phyloP scores from a whole-genome alignment of 768 basidiomycete genomes.

The Boletus edulis region DNA sequence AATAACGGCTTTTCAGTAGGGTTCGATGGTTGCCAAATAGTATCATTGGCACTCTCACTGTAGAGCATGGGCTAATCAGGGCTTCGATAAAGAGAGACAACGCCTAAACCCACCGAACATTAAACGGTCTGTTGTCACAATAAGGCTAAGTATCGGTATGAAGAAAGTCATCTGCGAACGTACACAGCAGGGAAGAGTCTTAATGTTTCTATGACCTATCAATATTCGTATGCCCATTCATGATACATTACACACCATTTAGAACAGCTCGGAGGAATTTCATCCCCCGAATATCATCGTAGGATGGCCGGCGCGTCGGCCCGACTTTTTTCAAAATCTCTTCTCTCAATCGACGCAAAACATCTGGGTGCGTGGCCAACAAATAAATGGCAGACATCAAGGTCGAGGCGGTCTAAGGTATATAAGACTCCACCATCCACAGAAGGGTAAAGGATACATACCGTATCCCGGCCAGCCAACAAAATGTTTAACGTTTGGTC shows the following conservation, averaged over 20 bases:
- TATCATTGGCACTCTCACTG: constrained; percentile 24
- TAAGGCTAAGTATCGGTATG: not conserved
- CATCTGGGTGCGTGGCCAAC: constrained; percentile 43
- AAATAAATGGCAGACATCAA: constrained; percentile 46
- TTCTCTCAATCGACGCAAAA: constrained; percentile 38
- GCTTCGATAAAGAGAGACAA: not conserved
- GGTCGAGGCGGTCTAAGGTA: constrained; percentile 40
- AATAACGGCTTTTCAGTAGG: constrained; percentile 29
- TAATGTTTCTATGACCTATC: constrained; percentile 26
- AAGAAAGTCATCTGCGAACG: not conserved
- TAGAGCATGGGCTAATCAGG: not conserved
- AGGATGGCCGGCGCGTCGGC: constrained; percentile 32
- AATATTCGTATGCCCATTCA: not conserved
- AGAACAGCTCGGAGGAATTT: constrained; percentile 44
- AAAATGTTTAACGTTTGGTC: constrained; percentile 45
- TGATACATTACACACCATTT: constrained; percentile 33
- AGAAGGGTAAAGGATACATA: constrained; percentile 11
- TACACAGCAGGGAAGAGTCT: constrained; percentile 35
- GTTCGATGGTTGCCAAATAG: constrained; percentile 23
- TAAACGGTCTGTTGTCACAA: constrained; percentile 28
- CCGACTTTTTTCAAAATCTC: constrained; percentile 43
- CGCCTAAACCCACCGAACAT: constrained; percentile 26
- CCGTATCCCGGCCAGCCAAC: constrained; percentile 45
- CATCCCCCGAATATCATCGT: constrained; percentile 42
- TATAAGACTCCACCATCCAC: not conserved